These are phyloP conservation scores for Ophiostoma sp. DNA, from an alignment of 2,329 filamentous ascomycete genomes.

Conservation along the genomic window DNA sequence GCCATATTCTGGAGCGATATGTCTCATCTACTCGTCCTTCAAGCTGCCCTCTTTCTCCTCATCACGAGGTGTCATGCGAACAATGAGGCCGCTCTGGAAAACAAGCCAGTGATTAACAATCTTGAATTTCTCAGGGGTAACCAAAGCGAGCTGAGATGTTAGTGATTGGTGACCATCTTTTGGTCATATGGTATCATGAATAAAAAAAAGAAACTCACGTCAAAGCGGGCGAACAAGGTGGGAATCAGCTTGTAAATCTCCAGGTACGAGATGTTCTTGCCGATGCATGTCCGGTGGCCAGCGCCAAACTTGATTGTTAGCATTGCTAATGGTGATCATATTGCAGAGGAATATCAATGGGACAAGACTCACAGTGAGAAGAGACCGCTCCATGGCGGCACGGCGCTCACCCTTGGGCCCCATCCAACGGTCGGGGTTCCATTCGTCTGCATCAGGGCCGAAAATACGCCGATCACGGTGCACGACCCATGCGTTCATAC, in stretches of 20 bases:
- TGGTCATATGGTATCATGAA: too few relatives aligned
- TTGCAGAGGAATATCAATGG: conserved; percentile 29
- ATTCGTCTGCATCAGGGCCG: conserved; percentile 42
- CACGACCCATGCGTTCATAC: conserved; percentile 40
- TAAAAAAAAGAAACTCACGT: conserved; percentile 36
- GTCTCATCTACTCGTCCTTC: neutral
- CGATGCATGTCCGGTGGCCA: conserved; percentile 39
- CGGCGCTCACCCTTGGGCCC: conserved; percentile 33
- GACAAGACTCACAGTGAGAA: conserved; percentile 14
- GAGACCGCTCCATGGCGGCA: conserved; percentile 33
- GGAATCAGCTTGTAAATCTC: conserved; percentile 38
- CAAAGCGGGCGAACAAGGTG: conserved; percentile 35
- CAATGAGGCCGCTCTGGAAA: neutral
- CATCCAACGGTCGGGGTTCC: conserved; percentile 47
- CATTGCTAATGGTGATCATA: neutral
- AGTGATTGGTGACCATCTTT: neutral
- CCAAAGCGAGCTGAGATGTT: neutral
- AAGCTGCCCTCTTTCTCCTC: neutral
- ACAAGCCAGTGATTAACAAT: conserved; percentile 4
- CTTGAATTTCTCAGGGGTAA: neutral
- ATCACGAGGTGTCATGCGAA: neutral
- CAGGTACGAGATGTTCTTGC: conserved; percentile 35
- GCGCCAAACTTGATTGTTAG: conserved; percentile 34
- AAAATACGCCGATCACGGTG: conserved; percentile 40
- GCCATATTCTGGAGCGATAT: neutral